Evolutionary conservation across 345 rosid genomes (phyloP).

Genomic region (Brassica juncea): DNA sequence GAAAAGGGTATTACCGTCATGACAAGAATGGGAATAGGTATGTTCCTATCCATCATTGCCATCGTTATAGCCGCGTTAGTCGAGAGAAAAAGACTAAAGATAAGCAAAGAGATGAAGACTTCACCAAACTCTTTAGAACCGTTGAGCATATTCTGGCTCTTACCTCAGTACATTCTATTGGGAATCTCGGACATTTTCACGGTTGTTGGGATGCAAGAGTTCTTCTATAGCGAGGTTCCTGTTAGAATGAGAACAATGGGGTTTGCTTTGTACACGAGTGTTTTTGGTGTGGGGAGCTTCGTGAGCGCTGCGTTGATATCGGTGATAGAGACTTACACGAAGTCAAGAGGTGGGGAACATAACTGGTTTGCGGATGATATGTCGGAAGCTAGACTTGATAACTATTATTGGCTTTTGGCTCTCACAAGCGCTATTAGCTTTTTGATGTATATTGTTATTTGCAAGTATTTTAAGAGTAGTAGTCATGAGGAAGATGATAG

Average conservation of each 20-base stretch:
- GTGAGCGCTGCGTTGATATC: constrained; percentile 74
- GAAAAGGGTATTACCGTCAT: constrained; percentile 61
- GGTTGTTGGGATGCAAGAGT: constrained; percentile 97
- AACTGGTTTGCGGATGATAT: constrained; percentile 93
- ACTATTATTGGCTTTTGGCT: constrained; percentile 78
- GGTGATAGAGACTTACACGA: constrained; percentile 52
- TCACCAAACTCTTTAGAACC: constrained; percentile 32
- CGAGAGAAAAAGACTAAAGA: constrained; percentile 63
- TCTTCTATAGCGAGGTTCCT: constrained; percentile 89
- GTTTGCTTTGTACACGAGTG: constrained; percentile 84
- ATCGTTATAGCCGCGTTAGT: constrained; percentile 82
- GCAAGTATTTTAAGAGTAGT: constrained; percentile 53
- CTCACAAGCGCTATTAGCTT: constrained; percentile 60
- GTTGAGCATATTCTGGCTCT: constrained; percentile 74
- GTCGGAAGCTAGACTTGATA: constrained; percentile 76
- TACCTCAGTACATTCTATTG: constrained; percentile 82
- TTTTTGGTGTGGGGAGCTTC: constrained; percentile 93
- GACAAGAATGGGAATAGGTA: constrained; percentile 91
- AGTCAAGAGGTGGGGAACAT: constrained; percentile 42
- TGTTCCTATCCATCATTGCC: constrained; percentile 79
- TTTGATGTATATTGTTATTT: constrained; percentile 54
- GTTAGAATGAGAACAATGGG: constrained; percentile 87
- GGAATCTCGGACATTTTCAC: constrained; percentile 93
- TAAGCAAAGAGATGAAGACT: constrained; percentile 36
- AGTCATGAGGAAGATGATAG: constrained; percentile 34